Base-by-base conservation (phyloP, 805 yeast genomes). In the Teunomyces atbi region DNA sequence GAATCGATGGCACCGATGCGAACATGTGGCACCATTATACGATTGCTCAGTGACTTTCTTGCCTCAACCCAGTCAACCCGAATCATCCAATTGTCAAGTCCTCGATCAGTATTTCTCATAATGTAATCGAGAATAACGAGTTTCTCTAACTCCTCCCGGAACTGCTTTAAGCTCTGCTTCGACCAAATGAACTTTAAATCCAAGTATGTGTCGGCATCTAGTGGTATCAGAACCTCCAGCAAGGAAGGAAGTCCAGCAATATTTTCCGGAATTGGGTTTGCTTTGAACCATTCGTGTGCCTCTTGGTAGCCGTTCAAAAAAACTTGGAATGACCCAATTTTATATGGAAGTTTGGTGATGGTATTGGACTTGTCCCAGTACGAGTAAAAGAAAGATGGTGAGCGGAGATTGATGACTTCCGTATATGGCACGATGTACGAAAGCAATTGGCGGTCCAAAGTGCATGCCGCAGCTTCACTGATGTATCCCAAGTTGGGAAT, bases 71-170 rank as follows among this genome's bases (percentile, higher is more conserved):
- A 77, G n/a, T 72, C 76, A 13, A 82, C 54, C 45, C 73, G 72
- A 16, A 85, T 75, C 92, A 86, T 85, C 91, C 91, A 85, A 54
- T 86, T 85, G 57, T 85, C 91, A 8, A 81, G 60, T 0, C 88
- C 87, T 32, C 92, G 65, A 59, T 85, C 91, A 0, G 92, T 85
- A 55, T 86, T 85, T 53, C 91, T 64, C 77, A 84, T 82, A 2
- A 85, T 75, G 54, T 84, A 85, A 55, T 85, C 91, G 23, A 85
- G 64, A 29, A 85, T 79, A 1, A 86, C 89, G 51, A 85, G 64
- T 54, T 84, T 84, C 54, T 85, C 90, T 23, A 85, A 58, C 59
- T 85, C 84, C 44, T 75, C 72, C 32, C 83, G 69, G 50, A 86
- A 81, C 47, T 81, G 81, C 32, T 56, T 51, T 6, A 84, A 54